Base-by-base conservation (phyloP, 345 rosid genomes). In the Pelargonium nanum region DNA sequence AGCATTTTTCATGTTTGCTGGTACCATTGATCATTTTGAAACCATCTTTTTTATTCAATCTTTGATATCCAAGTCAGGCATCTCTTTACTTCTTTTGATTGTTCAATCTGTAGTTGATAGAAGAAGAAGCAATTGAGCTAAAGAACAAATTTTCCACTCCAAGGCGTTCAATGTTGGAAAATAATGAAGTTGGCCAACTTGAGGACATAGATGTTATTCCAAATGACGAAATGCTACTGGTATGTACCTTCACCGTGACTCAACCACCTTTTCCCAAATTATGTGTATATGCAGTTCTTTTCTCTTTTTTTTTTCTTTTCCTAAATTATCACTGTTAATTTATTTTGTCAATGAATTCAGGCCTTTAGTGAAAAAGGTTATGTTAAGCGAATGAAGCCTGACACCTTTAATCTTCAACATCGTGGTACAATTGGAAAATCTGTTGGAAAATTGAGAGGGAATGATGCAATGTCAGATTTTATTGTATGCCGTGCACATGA, bases 371-470 rank as follows among this genome's bases (percentile, higher is more conserved):
- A 92, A 76, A 92, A 92, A 67, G 98, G 98, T 52, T 92, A 92
- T 78, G 78, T 89, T 61, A 92, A 92, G 79, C 83, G 97, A 72
- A 92, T 92, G 95, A 89, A 84, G 67, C 79, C 97, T 6, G 74
- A 80, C 73, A 89, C 94, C 55, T 92, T 92, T 68, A 89, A 85
- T 82, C 94, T 92, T 68, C 97, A 92, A 74, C 72, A 80, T 71
- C 96, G 98, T 64, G 97, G 98, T 56, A 92, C 98, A 57, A 75
- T 89, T 62, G 98, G 98, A 55, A 92, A 92, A 84, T 89, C 98
- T 76, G 93, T 92, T 67, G 98, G 98, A 58, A 89, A 87, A 65
- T 75, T 92, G 59, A 81, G 95, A 71, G 70, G 85, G 58, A 91
- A 85, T 75, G 98, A 92, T 72, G 71, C 97, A 24, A 83, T 92